phyloP scores from a whole-genome alignment of 345 rosid species.

The Arabis hirsuta region DNA sequence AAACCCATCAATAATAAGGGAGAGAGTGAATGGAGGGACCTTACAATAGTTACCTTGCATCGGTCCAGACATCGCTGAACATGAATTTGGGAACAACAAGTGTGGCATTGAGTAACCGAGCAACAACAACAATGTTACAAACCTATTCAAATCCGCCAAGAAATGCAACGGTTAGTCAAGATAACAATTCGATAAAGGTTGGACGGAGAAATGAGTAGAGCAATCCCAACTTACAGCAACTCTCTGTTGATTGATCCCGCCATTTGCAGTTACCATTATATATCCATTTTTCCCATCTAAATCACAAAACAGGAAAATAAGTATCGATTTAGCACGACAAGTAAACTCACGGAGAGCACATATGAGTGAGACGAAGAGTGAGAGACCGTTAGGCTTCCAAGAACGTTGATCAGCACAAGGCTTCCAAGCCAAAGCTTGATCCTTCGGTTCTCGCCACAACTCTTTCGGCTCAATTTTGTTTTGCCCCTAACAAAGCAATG shows the following conservation, averaged over 20 bases:
- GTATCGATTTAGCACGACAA: not conserved
- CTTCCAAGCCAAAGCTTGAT: conserved; percentile 82
- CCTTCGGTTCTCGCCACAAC: conserved; percentile 81
- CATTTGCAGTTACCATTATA: conserved; percentile 92
- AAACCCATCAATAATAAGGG: not conserved
- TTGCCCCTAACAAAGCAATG: conserved; percentile 52
- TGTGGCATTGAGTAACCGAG: conserved; percentile 84
- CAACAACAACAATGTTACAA: conserved; percentile 88
- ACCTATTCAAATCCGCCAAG: conserved; percentile 51
- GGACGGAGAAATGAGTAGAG: not conserved
- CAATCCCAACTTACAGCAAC: conserved; percentile 77
- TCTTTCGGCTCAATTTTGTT: conserved; percentile 89
- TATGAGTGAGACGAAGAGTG: conserved; percentile 16
- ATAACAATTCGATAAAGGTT: conserved; percentile 4
- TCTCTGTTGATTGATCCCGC: conserved; percentile 96
- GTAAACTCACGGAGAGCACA: not conserved
- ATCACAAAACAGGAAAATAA: not conserved
- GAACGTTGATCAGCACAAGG: conserved; percentile 84
- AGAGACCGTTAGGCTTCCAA: conserved; percentile 74
- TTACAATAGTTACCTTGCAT: conserved; percentile 66
- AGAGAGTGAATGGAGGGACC: conserved; percentile 33
- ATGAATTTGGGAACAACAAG: conserved; percentile 89
- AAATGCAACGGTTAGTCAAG: conserved; percentile 25
- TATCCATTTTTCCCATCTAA: conserved; percentile 87
- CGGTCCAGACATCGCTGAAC: conserved; percentile 97